Evolutionary conservation across 345 rosid species (phyloP).

Genomic region (Lumnitzera racemosa): DNA sequence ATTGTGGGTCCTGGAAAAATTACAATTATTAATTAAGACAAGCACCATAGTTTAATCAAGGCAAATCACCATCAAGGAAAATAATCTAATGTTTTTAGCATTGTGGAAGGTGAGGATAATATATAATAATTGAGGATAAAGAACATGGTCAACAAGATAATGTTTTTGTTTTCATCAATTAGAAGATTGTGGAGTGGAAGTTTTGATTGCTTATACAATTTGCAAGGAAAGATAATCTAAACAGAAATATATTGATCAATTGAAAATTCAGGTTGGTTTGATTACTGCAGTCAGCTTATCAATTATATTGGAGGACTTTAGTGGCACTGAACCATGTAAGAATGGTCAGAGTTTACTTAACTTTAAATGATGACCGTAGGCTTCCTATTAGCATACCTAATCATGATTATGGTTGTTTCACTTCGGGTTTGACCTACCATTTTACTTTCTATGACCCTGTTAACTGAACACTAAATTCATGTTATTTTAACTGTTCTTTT

Average conservation of each 20-base stretch:
- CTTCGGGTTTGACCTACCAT: not conserved
- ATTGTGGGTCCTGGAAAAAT: not conserved
- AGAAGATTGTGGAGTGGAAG: slow-evolving; percentile 4
- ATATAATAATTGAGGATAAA: no score
- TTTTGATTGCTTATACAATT: no score
- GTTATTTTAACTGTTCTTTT: slow-evolving; percentile 2
- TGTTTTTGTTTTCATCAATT: not conserved
- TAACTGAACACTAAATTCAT: not conserved
- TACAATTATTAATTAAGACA: slow-evolving; percentile 17
- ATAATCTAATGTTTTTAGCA: not conserved
- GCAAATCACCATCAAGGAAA: slow-evolving; percentile 26
- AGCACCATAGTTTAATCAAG: slow-evolving; percentile 22
- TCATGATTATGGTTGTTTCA: not conserved
- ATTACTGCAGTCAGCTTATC: no score
- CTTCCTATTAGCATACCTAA: not conserved
- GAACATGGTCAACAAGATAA: no score
- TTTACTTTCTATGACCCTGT: not conserved
- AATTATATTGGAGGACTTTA: not conserved
- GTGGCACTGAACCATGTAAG: no score
- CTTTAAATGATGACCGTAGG: no score
- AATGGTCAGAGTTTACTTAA: no score
- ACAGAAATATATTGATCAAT: slow-evolving; percentile 18
- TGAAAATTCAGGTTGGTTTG: not conserved
- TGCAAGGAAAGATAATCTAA: slow-evolving; percentile 9
- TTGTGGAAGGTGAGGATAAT: no score